These are phyloP conservation scores for Pythium apleroticum DNA, from an alignment of 352 stramenopile genomes.

Conservation along the genomic window DNA sequence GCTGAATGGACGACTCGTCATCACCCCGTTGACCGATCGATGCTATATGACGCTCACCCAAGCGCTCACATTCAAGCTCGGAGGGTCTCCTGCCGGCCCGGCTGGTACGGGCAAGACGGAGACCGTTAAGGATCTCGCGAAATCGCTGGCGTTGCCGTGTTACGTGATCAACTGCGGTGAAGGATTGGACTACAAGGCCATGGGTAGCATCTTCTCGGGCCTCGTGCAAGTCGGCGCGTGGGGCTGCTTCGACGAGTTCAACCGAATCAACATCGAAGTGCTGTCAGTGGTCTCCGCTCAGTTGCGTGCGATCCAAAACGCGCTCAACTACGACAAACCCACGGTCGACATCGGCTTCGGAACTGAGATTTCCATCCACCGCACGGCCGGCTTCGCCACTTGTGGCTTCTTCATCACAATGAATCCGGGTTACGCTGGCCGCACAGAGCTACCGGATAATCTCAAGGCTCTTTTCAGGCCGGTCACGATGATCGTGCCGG, in stretches of 20 bases:
- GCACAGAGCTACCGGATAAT: slow-evolving; percentile 92
- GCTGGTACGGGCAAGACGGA: slow-evolving; percentile 93
- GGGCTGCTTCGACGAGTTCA: slow-evolving; percentile 89
- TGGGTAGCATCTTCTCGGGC: slow-evolving; percentile 89
- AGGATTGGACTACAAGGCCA: slow-evolving; percentile 92
- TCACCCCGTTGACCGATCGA: slow-evolving; percentile 92
- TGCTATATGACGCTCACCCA: slow-evolving; percentile 95
- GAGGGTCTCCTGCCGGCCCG: slow-evolving; percentile 86
- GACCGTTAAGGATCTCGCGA: slow-evolving; percentile 93
- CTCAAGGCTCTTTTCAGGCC: slow-evolving; percentile 92
- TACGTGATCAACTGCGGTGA: slow-evolving; percentile 93
- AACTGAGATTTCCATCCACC: slow-evolving; percentile 89
- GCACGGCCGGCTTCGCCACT: slow-evolving; percentile 91
- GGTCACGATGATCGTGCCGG: slow-evolving; percentile 93
- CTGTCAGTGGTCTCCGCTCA: slow-evolving; percentile 86
- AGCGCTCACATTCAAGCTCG: slow-evolving; percentile 92
- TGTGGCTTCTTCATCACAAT: slow-evolving; percentile 96
- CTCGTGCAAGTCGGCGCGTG: slow-evolving; percentile 87
- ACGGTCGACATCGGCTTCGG: slow-evolving; percentile 92
- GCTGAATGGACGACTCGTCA: slow-evolving; percentile 89
- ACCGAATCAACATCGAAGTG: slow-evolving; percentile 88
- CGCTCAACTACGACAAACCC: slow-evolving; percentile 90
- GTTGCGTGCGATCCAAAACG: slow-evolving; percentile 92
- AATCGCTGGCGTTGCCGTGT: slow-evolving; percentile 89
- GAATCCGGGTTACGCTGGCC: slow-evolving; percentile 92